A percentile compares a stretch with the other conserved stretches of the same genome.
These are phyloP conservation scores for Carpinus viminea DNA, from an alignment of 306 rosid genomes.

Conservation along the genomic window DNA sequence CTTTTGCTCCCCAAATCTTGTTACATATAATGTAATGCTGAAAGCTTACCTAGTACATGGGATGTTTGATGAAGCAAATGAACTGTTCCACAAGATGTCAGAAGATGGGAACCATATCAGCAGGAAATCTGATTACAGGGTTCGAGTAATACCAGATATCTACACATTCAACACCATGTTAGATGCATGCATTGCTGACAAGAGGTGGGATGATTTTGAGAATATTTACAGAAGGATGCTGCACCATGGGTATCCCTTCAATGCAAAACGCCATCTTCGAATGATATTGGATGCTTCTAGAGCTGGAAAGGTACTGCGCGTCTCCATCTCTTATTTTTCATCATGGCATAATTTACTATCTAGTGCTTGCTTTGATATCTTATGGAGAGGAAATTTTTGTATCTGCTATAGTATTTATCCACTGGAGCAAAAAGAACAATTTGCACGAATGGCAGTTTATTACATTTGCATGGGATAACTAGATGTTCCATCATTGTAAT, in stretches of 20 bases:
- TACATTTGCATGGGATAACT: too few species aligned
- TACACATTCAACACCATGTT: slow-evolving; percentile 82
- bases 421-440: background rate
- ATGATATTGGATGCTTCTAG: slow-evolving; percentile 71
- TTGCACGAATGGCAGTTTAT: background rate
- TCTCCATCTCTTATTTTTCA: slow-evolving; percentile 9
- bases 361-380: slow-evolving; percentile 12
- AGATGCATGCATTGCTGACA: slow-evolving; percentile 59
- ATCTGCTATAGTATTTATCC: background rate
- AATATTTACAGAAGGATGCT: slow-evolving; percentile 63
- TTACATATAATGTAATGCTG: slow-evolving; percentile 80
- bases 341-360: background rate
- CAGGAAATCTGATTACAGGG: slow-evolving; percentile 44
- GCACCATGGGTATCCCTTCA: slow-evolving; percentile 67
- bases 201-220: slow-evolving; percentile 78
- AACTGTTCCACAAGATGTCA: slow-evolving; percentile 62
- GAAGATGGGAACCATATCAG: slow-evolving; percentile 43
- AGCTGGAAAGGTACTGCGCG: slow-evolving; percentile 68
- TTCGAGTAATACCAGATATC: slow-evolving; percentile 67
- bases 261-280: slow-evolving; percentile 86
- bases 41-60: slow-evolving; percentile 71
- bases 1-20: slow-evolving; percentile 83
- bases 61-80: slow-evolving; percentile 74
- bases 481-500: too few species aligned
- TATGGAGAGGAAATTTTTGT: slow-evolving; percentile 2